Evolutionary conservation across 148 eudicot genomes (phyloP), one percentile per base, ranked within the genome.

Genomic region (Simmondsia chinensis): DNA sequence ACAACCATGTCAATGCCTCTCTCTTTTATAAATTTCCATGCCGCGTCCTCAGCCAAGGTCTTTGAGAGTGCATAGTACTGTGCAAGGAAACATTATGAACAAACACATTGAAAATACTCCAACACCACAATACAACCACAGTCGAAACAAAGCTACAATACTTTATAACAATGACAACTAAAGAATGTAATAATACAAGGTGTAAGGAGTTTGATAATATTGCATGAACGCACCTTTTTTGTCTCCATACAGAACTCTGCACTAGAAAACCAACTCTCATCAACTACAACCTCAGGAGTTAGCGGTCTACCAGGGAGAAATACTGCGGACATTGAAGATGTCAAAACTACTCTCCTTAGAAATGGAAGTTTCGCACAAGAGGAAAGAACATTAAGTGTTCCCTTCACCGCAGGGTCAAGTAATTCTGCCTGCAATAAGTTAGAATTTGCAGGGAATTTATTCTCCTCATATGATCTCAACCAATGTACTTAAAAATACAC

Each of bases 351-450:
- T 57, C 78, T 65, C 35, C 45, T 68, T 13, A 77, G 27, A 0
- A 80, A 66, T 20, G 73, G 54, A 11, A 48, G 24, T 60, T 68
- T 76, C 5, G 47, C 68, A 56, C 80, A 73, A 15, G 83, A 70
- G 0, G 25, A 42, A 5, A 81, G 83, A 34, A 81, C 80, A 60
- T 80, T 80, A 7, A 80, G 74, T 9, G 88, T 80, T 32, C 88
- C 88, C 59, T 80, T 80, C 4, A 81, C 22, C 2, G 84, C 79
- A 9, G 84, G 89, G 65, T 77, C 84, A 54, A 81, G 57, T 20
- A 81, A 24, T 25, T 81, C 89, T 20, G 43, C 61, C 88, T 80
- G 74, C 42, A 25, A 49, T 11, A n/a, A n/a, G n/a, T n/a, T n/a
- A n/a, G n/a, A n/a, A n/a, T n/a, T n/a, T n/a, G n/a, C n/a, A n/a